A percentile compares a stretch with the other conserved stretches of the same genome.
Evolutionary conservation across 2,329 filamentous ascomycete genomes (phyloP).

Genomic region (Sphaerulina vaccinii): DNA sequence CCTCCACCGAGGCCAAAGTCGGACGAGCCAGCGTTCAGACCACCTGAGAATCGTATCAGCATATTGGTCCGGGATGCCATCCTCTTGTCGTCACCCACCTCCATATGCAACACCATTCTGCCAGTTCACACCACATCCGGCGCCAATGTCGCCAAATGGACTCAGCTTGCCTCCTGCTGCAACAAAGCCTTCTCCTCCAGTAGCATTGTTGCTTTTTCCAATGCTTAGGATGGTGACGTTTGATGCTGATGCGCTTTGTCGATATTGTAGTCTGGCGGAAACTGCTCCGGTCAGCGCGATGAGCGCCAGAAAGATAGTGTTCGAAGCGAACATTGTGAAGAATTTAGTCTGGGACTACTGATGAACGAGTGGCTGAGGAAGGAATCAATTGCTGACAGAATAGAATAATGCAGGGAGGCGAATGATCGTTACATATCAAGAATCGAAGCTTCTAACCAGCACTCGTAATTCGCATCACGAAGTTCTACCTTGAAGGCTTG

Average conservation of each 20-base stretch:
- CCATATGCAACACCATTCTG: constrained; percentile 17
- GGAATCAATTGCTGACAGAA: too few species aligned
- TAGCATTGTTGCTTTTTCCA: constrained; percentile 16
- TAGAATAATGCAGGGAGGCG: too few species aligned
- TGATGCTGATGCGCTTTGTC: neutral
- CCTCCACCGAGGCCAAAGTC: constrained; percentile 26
- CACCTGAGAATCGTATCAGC: constrained; percentile 15
- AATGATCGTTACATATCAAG: too few species aligned
- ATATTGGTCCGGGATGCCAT: neutral
- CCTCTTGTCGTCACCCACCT: too few species aligned
- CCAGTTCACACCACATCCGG: constrained; percentile 26
- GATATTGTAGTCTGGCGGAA: neutral
- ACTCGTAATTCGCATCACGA: too few species aligned
- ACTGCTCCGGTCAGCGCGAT: too few species aligned
- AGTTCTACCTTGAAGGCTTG: too few species aligned
- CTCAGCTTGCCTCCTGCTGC: constrained; percentile 16
- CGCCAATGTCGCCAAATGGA: constrained; percentile 20
- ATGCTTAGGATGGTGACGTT: neutral
- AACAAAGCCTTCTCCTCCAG: constrained; percentile 20
- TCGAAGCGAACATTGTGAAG: too few species aligned
- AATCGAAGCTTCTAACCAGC: too few species aligned
- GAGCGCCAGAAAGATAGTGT: too few species aligned
- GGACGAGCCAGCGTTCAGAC: constrained; percentile 20
- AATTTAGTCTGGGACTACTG: too few species aligned
- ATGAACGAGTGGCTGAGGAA: too few species aligned